Evolutionary conservation across 352 stramenopile species (phyloP).

Genomic region (Globisporangium orthogonon): DNA sequence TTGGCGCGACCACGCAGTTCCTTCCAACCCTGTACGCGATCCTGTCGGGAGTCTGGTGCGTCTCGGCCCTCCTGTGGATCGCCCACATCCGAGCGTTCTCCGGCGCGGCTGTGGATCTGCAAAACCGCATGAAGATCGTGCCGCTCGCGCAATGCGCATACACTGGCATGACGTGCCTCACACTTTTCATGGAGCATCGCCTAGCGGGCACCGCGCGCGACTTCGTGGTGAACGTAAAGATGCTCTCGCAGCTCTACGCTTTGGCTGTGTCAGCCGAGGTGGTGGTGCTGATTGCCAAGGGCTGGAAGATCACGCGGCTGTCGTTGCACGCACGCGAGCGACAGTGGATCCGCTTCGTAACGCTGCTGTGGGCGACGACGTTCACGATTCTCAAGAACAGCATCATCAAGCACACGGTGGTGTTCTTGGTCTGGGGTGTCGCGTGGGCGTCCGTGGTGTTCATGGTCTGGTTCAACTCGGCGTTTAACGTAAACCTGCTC

Average conservation of each 20-base stretch:
- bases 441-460: slow-evolving; percentile 52
- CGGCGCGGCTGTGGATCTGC: slow-evolving; percentile 40
- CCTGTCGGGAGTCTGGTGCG: slow-evolving; percentile 26
- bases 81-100: slow-evolving; percentile 39
- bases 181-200: slow-evolving; percentile 23
- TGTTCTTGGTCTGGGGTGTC: slow-evolving; percentile 49
- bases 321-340: slow-evolving; percentile 34
- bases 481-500: slow-evolving; percentile 68
- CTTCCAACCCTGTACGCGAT: slow-evolving; percentile 28
- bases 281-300: slow-evolving; percentile 53
- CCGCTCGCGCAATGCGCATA: slow-evolving; percentile 30
- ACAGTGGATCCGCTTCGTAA: slow-evolving; percentile 54
- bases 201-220: slow-evolving; percentile 28
- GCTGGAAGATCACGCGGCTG: slow-evolving; percentile 61
- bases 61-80: slow-evolving; percentile 35
- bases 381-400: slow-evolving; percentile 33
- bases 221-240: slow-evolving; percentile 27
- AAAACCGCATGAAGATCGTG: slow-evolving; percentile 50
- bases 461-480: slow-evolving; percentile 61
- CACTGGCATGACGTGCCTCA: slow-evolving; percentile 19
- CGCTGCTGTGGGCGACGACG: slow-evolving; percentile 39
- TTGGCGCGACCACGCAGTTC: slow-evolving; percentile 15
- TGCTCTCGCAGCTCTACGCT: slow-evolving; percentile 36
- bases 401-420: slow-evolving; percentile 26
- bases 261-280: slow-evolving; percentile 40